These are phyloP conservation scores for Tylopilus subfusipes DNA, from an alignment of 768 basidiomycete species.

Conservation along the genomic window DNA sequence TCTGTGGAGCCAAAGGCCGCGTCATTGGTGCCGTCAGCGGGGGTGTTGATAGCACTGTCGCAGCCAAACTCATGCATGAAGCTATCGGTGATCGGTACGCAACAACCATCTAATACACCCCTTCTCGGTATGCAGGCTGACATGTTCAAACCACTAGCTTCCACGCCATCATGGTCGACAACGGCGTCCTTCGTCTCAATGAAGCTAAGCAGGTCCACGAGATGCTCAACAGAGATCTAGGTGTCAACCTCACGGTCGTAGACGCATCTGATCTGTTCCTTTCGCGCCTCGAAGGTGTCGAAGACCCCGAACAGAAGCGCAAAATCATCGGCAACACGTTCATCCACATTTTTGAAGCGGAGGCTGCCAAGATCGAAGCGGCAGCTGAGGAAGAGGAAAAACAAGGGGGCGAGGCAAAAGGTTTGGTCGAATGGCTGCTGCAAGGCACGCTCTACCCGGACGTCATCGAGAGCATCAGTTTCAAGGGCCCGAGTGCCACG, in stretches of 20 bases:
- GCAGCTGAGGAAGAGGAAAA: conserved; percentile 73
- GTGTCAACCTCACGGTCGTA: conserved; percentile 93
- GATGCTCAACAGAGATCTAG: conserved; percentile 91
- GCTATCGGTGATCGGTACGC: conserved; percentile 91
- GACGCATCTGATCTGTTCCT: conserved; percentile 96
- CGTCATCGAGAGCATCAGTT: conserved; percentile 98
- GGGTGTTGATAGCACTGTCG: conserved; percentile 97
- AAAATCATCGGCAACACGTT: conserved; percentile 99
- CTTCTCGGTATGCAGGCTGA: neutral
- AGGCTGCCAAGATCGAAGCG: conserved; percentile 86
- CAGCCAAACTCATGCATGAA: conserved; percentile 99
- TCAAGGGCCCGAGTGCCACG: conserved; percentile 97
- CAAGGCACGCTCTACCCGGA: conserved; percentile 99
- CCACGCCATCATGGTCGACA: conserved; percentile 99
- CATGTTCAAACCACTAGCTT: conserved; percentile 51
- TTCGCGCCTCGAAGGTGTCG: conserved; percentile 79
- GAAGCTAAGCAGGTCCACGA: conserved; percentile 88
- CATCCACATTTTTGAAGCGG: conserved; percentile 95
- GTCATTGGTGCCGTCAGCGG: conserved; percentile 98
- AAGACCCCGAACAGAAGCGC: conserved; percentile 95
- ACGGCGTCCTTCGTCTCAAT: conserved; percentile 90
- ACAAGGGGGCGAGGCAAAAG: conserved; percentile 67
- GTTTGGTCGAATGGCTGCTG: conserved; percentile 93
- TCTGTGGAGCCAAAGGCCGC: conserved; percentile 90
- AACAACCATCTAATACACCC: conserved; percentile 9